Conservation (phyloP, 1,139 yeast species). For the Geotrichum aggregatum region DNA sequence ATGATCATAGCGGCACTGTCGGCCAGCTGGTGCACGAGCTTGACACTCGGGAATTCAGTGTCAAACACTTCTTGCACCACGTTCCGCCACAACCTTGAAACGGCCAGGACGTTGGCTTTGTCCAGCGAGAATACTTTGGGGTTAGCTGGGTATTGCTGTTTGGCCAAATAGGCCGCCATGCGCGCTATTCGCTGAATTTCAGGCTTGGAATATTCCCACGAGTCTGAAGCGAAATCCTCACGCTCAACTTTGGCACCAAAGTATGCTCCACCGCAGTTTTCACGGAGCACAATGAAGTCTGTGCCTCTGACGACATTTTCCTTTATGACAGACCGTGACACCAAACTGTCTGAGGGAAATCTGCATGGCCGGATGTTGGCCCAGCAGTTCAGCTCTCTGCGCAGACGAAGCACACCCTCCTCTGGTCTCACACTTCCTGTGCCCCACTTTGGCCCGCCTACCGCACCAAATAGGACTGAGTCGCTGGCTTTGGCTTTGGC, state of each 20-base stretch:
- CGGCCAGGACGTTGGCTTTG: conserved; percentile 82
- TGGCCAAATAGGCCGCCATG: conserved; percentile 85
- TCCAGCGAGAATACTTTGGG: conserved; percentile 76
- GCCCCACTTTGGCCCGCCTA: conserved; percentile 95
- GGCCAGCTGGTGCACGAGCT: conserved; percentile 73
- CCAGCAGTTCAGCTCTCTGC: conserved; percentile 75
- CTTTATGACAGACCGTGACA: conserved; percentile 71
- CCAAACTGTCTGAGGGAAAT: conserved; percentile 66
- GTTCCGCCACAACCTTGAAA: conserved; percentile 80
- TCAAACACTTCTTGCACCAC: conserved; percentile 69
- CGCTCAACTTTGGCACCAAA: conserved; percentile 82
- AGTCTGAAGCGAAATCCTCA: conserved; percentile 72
- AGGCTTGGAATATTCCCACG: conserved; percentile 69
- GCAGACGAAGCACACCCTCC: conserved; percentile 73
- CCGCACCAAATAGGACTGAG: conserved; percentile 89
- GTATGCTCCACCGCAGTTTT: conserved; percentile 84
- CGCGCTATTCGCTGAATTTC: conserved; percentile 82
- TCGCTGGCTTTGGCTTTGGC: conserved; percentile 71
- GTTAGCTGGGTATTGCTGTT: conserved; percentile 68
- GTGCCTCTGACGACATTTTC: conserved; percentile 72
- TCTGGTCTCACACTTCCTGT: conserved; percentile 72
- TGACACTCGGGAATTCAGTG: conserved; percentile 70
- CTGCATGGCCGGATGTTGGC: conserved; percentile 86
- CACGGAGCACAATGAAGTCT: conserved; percentile 76
- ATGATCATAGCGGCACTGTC: conserved; percentile 89